Conservation (phyloP, 2,329 filamentous ascomycete species). For the Ophiostoma sp. region DNA sequence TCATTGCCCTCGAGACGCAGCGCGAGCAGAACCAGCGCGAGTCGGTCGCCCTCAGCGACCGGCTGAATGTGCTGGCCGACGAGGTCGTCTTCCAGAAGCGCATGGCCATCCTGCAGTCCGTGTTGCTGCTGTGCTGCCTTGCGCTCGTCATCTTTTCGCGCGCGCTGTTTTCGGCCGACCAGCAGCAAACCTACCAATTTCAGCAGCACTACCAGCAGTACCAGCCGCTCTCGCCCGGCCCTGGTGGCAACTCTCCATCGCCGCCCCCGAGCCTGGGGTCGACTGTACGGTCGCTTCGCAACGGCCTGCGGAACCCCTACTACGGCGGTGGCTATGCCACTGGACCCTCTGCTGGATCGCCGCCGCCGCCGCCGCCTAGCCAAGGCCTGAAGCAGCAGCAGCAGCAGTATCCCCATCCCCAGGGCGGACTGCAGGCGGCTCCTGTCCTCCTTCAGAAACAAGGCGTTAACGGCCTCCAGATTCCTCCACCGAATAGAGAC, state of each 20-base stretch:
- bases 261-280: conserved; percentile 26
- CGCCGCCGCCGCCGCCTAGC: background rate
- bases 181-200: background rate
- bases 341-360: conserved; percentile 16
- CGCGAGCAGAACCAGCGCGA: conserved; percentile 78
- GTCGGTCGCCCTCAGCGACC: conserved; percentile 70
- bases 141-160: conserved; percentile 78
- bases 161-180: conserved; percentile 36
- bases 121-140: conserved; percentile 80
- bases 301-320: conserved; percentile 22
- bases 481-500: conserved; percentile 28
- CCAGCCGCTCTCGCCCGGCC: conserved; percentile 19
- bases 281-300: conserved; percentile 22
- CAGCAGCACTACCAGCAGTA: background rate
- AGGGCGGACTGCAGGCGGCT: background rate
- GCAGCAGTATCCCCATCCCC: conserved; percentile 7
- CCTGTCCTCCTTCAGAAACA: background rate
- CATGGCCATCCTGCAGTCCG: conserved; percentile 87
- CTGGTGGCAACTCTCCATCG: conserved; percentile 27
- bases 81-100: conserved; percentile 83
- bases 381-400: background rate
- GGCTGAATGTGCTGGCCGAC: conserved; percentile 86
- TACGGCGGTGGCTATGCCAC: conserved; percentile 14
- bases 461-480: background rate
- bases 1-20: conserved; percentile 84